Evolutionary conservation across 2,329 filamentous ascomycete species (phyloP).

Genomic region (Aureobasidium sp.): DNA sequence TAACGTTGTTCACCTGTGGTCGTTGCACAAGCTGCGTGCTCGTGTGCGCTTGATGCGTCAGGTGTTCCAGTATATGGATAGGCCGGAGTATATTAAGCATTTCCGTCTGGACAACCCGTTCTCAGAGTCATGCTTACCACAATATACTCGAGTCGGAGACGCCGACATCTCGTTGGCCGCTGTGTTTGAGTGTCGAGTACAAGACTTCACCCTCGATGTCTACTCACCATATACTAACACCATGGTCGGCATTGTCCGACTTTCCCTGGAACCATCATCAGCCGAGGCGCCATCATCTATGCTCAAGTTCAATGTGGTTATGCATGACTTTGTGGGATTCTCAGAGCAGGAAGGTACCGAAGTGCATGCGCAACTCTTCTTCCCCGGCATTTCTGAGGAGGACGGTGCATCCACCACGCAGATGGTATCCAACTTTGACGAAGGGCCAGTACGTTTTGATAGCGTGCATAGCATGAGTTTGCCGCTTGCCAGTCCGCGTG

Average conservation of each 20-base stretch:
- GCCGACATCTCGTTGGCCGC: slow-evolving; percentile 85
- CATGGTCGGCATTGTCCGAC: slow-evolving; percentile 79
- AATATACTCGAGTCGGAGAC: slow-evolving; percentile 87
- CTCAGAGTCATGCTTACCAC: slow-evolving; percentile 77
- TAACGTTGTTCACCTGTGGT: slow-evolving; percentile 84
- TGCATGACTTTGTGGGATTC: slow-evolving; percentile 93
- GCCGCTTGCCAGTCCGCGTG: slow-evolving; percentile 65
- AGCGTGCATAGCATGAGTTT: slow-evolving; percentile 98
- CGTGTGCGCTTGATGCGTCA: slow-evolving; percentile 89
- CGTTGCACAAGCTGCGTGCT: slow-evolving; percentile 80
- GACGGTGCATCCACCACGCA: slow-evolving; percentile 87
- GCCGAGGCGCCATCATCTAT: slow-evolving; percentile 86
- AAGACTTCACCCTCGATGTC: slow-evolving; percentile 87
- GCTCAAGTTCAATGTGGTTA: slow-evolving; percentile 96
- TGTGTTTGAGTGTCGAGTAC: slow-evolving; percentile 88
- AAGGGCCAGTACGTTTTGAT: slow-evolving; percentile 85
- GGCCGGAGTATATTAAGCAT: slow-evolving; percentile 89
- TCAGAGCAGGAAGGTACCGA: slow-evolving; percentile 91
- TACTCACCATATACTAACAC: slow-evolving; percentile 87
- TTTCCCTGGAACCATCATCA: slow-evolving; percentile 88
- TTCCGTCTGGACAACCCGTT: slow-evolving; percentile 91
- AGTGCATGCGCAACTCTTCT: slow-evolving; percentile 93
- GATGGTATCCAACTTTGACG: slow-evolving; percentile 89
- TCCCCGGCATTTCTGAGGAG: slow-evolving; percentile 78
- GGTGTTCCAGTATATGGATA: slow-evolving; percentile 92